A percentile compares a stretch with the other conserved stretches of the same genome.
These are phyloP conservation scores for Brassica napus DNA, from an alignment of 345 rosid species.

Conservation along the genomic window Da-Ae NC_063446.1:43801501-43802000, in stretches of 20 bases:
- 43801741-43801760: background rate
- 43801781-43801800: constrained; percentile 67
- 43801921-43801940: constrained; percentile 40
- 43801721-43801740: background rate
- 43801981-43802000: background rate
- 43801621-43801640: background rate
- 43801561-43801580: background rate
- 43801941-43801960: constrained; percentile 47
- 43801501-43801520: background rate
- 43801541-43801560: constrained; percentile 3
- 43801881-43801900: background rate
- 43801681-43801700: background rate
- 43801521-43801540: background rate
- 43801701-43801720: background rate
- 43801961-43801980: background rate
- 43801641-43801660: background rate
- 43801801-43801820: constrained; percentile 97
- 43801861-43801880: constrained; percentile 16
- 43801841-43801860: constrained; percentile 58
- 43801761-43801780: constrained; percentile 40
- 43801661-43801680: constrained; percentile 1
- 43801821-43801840: constrained; percentile 97
- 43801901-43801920: constrained; percentile 8
- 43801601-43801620: background rate
- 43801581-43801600: background rate